Conservation (phyloP, 768 basidiomycete species). For the Brasilioporus rufonigricans region DNA sequence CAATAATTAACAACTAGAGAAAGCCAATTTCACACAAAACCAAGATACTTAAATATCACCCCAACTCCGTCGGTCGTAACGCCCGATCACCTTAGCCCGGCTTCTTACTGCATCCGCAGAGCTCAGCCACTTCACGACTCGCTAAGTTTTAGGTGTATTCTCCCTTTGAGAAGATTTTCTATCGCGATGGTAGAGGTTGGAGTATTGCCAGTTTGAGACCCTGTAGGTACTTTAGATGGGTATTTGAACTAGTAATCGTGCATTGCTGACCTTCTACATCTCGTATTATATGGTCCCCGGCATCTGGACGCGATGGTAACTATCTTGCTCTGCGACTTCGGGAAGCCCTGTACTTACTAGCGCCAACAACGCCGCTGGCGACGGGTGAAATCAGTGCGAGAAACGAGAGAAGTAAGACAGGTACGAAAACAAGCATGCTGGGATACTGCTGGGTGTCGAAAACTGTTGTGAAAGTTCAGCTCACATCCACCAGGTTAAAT, state of each 20-base stretch:
- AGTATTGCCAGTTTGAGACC: not conserved
- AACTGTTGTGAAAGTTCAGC: not conserved
- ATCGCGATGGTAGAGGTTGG: not conserved
- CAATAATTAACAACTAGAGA: not conserved
- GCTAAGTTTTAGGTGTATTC: conserved; percentile 11
- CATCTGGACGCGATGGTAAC: not conserved
- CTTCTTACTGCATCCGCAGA: not conserved
- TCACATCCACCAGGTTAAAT: conserved; percentile 10
- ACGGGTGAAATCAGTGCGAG: conserved; percentile 9
- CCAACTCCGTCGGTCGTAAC: not conserved
- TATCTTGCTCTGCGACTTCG: not conserved
- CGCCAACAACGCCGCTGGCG: not conserved
- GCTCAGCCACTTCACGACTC: not conserved
- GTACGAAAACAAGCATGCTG: conserved; percentile 13
- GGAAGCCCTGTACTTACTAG: not conserved
- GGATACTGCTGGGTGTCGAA: not conserved
- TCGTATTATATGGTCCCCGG: not conserved
- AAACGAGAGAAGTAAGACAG: conserved; percentile 10
- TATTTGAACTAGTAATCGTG: not conserved
- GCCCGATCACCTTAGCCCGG: not conserved
- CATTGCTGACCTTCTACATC: conserved; percentile 9
- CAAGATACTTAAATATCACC: not conserved
- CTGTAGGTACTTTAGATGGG: not conserved
- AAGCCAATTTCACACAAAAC: not conserved
- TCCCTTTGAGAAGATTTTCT: conserved; percentile 4